Percentiles rank a stretch among this genome's conserved stretches.
These are phyloP conservation scores for Colletotrichum musae DNA, from an alignment of 2,329 filamentous ascomycete genomes.

Conservation along the genomic window DNA sequence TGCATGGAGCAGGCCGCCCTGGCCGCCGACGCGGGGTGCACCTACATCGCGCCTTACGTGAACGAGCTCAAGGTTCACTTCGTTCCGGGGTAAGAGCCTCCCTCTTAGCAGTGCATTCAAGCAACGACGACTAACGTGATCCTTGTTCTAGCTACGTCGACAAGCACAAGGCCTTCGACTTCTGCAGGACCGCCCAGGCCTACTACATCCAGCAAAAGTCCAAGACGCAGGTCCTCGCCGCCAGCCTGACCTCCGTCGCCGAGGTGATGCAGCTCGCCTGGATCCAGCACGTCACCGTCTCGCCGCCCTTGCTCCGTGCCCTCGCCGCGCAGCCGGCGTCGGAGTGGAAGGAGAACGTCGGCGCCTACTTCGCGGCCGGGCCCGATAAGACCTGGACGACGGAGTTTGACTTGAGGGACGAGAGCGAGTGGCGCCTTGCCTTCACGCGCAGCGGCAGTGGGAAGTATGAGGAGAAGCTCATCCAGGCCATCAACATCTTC, in stretches of 20 bases:
- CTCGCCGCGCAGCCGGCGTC: conserved; percentile 57
- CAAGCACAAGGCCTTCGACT: conserved; percentile 62
- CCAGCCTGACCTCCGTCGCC: conserved; percentile 68
- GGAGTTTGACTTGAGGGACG: conserved; percentile 51
- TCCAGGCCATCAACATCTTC: conserved; percentile 71
- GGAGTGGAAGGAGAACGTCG: conserved; percentile 49
- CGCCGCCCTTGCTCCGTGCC: conserved; percentile 64
- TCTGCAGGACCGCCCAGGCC: conserved; percentile 65
- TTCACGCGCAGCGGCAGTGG: conserved; percentile 64
- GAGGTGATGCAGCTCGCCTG: conserved; percentile 73
- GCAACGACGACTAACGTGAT: too few relatives aligned
- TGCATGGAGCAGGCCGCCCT: conserved; percentile 72
- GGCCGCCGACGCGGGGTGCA: conserved; percentile 70
- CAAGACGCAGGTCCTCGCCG: conserved; percentile 68
- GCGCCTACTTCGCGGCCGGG: conserved; percentile 49
- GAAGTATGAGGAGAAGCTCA: conserved; percentile 64
- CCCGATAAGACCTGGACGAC: conserved; percentile 45
- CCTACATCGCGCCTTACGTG: conserved; percentile 76
- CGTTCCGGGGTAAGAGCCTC: conserved; percentile 63
- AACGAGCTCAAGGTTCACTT: conserved; percentile 77
- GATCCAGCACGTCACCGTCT: conserved; percentile 71
- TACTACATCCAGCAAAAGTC: conserved; percentile 62
- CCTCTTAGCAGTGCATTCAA: too few relatives aligned
- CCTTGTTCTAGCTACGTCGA: conserved; percentile 63
- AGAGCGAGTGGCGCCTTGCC: conserved; percentile 64